Conservation (phyloP, 1,139 yeast genomes). For the Yamadazyma diospyri region DNA sequence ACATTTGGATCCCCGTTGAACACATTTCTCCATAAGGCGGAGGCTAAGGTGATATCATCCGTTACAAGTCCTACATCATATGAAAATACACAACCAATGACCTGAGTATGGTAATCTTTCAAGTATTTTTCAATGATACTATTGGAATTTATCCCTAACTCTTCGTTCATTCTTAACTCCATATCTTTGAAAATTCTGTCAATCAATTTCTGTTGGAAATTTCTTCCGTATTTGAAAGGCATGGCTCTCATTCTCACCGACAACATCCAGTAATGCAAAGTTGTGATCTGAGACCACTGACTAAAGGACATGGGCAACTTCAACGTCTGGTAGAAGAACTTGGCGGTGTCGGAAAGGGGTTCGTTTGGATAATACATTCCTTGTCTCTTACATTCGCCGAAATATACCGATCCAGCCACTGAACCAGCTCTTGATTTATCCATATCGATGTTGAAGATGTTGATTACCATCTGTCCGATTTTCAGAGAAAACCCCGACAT, state of each 20-base stretch:
- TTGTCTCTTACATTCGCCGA: constrained; percentile 82
- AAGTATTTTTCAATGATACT: constrained; percentile 81
- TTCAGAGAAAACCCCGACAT: constrained; percentile 69
- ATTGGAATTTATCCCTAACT: constrained; percentile 80
- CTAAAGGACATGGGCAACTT: constrained; percentile 82
- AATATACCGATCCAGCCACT: constrained; percentile 85
- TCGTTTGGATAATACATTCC: constrained; percentile 74
- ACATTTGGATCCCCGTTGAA: constrained; percentile 83
- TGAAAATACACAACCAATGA: constrained; percentile 84
- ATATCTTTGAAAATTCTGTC: constrained; percentile 89
- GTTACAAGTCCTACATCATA: constrained; percentile 90
- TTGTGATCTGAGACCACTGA: constrained; percentile 92
- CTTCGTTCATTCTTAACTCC: constrained; percentile 80
- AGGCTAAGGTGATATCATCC: constrained; percentile 80
- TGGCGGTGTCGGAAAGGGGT: constrained; percentile 60
- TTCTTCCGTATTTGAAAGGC: constrained; percentile 85
- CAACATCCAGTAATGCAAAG: constrained; percentile 89
- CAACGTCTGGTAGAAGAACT: constrained; percentile 74
- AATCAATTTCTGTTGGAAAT: constrained; percentile 87
- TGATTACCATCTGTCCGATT: constrained; percentile 70
- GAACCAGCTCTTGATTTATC: constrained; percentile 92
- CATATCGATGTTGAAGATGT: constrained; percentile 76
- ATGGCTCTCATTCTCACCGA: constrained; percentile 93
- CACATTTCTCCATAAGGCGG: constrained; percentile 88
- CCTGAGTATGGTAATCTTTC: constrained; percentile 86